Percentiles rank a stretch among this genome's conserved stretches.
These are phyloP conservation scores for Lagenaria siceraria DNA, from an alignment of 306 rosid genomes.

Conservation along the genomic window DNA sequence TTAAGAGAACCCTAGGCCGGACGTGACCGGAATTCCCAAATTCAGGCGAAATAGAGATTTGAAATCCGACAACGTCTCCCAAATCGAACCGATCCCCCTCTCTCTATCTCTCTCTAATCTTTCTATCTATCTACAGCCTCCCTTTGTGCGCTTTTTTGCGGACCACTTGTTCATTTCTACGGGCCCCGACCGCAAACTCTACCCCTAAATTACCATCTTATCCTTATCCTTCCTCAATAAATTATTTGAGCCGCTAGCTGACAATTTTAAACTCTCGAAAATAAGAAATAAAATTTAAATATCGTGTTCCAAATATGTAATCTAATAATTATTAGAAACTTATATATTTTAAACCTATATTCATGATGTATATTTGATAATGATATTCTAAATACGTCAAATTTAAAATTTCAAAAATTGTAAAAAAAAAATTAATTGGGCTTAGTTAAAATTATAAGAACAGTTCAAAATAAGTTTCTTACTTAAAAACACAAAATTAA, in stretches of 20 bases:
- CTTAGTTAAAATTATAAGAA: too few relatives aligned
- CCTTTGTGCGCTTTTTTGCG: conserved; percentile 33
- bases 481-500: too few relatives aligned
- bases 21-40: conserved; percentile 61
- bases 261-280: not conserved
- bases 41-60: conserved; percentile 70
- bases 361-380: too few relatives aligned
- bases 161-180: conserved; percentile 22
- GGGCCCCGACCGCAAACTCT: conserved; percentile 22
- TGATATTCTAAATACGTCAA: too few relatives aligned
- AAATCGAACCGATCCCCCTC: conserved; percentile 30
- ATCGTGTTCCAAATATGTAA: too few relatives aligned
- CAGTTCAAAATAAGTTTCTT: too few relatives aligned
- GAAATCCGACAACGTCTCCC: conserved; percentile 78
- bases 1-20: conserved; percentile 40
- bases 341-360: too few relatives aligned
- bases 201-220: not conserved
- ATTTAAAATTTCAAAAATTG: too few relatives aligned
- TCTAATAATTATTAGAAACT: too few relatives aligned
- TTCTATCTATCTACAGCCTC: conserved; percentile 10
- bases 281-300: too few relatives aligned
- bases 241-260: not conserved
- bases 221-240: conserved; percentile 6
- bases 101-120: conserved; percentile 6
- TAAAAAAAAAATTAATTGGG: too few relatives aligned